A percentile compares a stretch with the other conserved stretches of the same genome.
Evolutionary conservation across 768 basidiomycete species (phyloP).

Genomic region (Royoungia palumana): DNA sequence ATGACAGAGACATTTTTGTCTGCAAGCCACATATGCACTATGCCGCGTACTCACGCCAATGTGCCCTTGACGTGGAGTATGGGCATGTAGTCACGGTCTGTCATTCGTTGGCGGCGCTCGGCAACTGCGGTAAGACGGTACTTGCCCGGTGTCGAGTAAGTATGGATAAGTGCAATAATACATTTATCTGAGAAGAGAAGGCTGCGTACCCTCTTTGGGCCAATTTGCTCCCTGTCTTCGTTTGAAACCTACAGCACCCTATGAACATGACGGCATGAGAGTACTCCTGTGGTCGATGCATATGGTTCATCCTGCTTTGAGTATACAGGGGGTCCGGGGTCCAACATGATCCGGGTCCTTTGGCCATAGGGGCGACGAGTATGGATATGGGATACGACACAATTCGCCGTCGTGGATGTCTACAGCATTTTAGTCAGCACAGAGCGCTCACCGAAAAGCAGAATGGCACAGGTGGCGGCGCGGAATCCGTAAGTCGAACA

Average conservation of each 20-base stretch:
- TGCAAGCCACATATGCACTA: not conserved
- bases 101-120: not conserved
- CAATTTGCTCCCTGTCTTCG: slow-evolving; percentile 2
- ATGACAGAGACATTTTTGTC: slow-evolving; percentile 1
- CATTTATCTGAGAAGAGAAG: not conserved
- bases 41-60: not conserved
- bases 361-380: not conserved
- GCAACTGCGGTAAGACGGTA: not conserved
- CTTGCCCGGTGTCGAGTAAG: not conserved
- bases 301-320: not conserved
- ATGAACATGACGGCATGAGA: slow-evolving; percentile 21
- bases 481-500: not conserved
- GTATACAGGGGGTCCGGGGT: slow-evolving; percentile 10
- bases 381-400: not conserved
- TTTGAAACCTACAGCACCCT: slow-evolving; percentile 9
- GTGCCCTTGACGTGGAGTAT: not conserved
- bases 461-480: not conserved
- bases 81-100: not conserved
- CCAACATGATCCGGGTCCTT: not conserved
- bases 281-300: not conserved
- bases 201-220: not conserved
- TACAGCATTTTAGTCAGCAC: not conserved
- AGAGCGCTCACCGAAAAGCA: slow-evolving; percentile 40
- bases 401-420: not conserved
- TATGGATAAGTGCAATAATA: not conserved